phyloP scores from a whole-genome alignment of 306 rosid genomes.

The Arachis stenosperma region DNA sequence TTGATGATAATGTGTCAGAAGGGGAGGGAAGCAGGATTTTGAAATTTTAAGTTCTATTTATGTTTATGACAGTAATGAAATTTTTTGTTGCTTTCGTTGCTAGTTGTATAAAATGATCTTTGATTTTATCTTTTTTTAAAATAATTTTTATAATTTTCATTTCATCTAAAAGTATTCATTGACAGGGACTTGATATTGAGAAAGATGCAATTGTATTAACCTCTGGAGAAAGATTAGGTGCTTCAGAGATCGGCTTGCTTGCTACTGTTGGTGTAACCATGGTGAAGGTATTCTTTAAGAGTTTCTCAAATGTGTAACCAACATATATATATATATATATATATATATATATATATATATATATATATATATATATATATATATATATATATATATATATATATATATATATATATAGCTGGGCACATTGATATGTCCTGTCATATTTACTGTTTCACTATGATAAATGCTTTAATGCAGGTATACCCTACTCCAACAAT shows the following conservation, averaged over 20 bases:
- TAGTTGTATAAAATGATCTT: slow-evolving; percentile 8
- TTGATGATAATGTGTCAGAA: neutral
- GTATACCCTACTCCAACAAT: slow-evolving; percentile 74
- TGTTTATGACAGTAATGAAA: neutral
- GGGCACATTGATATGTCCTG: slow-evolving; percentile 14
- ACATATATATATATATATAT: neutral
- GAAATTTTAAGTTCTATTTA: neutral
- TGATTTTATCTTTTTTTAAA: neutral
- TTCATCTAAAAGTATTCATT: slow-evolving; percentile 34
- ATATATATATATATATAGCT: neutral
- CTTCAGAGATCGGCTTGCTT: slow-evolving; percentile 92
- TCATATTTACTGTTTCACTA: neutral
- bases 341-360: neutral
- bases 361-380: neutral
- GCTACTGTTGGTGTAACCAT: slow-evolving; percentile 79
- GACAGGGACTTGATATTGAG: slow-evolving; percentile 80
- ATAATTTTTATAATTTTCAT: neutral
- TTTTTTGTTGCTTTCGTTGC: neutral
- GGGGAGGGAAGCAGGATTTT: neutral
- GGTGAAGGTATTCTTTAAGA: slow-evolving; percentile 64
- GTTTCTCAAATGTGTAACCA: slow-evolving; percentile 11
- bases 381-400: neutral
- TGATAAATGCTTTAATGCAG: slow-evolving; percentile 49
- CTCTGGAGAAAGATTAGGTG: slow-evolving; percentile 82
- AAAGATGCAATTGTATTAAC: slow-evolving; percentile 67